Evolutionary conservation across 345 rosid species (phyloP).

Genomic region (Lumnitzera racemosa): DNA sequence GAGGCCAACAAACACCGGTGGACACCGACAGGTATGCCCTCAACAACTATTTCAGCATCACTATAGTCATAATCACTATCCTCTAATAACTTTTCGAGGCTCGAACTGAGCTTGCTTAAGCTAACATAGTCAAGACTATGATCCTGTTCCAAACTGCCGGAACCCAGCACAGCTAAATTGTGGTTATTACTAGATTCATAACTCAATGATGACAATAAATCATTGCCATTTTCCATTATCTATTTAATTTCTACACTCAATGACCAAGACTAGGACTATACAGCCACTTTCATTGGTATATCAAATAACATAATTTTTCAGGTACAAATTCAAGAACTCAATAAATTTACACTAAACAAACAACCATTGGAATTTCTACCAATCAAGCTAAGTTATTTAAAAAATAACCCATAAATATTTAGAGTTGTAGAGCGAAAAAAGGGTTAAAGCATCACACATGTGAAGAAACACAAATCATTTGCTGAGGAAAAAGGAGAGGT

Average conservation of each 20-base stretch:
- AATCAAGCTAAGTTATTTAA: no score
- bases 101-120: conserved; percentile 27
- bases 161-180: background rate
- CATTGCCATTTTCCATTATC: conserved; percentile 29
- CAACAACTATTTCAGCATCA: conserved; percentile 35
- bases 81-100: conserved; percentile 21
- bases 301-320: no score
- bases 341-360: no score
- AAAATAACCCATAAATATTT: no score
- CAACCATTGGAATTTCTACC: no score
- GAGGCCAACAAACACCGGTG: conserved; percentile 42
- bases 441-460: no score
- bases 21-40: conserved; percentile 24
- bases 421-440: no score
- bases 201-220: conserved; percentile 23
- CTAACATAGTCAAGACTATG: conserved; percentile 19
- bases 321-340: no score
- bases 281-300: no score
- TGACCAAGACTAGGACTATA: background rate
- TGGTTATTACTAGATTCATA: conserved; percentile 15
- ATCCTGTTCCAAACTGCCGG: conserved; percentile 13
- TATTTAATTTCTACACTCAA: background rate
- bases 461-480: no score
- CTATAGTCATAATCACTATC: conserved; percentile 13
- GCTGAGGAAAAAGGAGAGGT: no score